A percentile compares a stretch with the other conserved stretches of the same genome.
Evolutionary conservation across 2,329 filamentous ascomycete species (phyloP).

Genomic region (Pyricularia grisea): DNA sequence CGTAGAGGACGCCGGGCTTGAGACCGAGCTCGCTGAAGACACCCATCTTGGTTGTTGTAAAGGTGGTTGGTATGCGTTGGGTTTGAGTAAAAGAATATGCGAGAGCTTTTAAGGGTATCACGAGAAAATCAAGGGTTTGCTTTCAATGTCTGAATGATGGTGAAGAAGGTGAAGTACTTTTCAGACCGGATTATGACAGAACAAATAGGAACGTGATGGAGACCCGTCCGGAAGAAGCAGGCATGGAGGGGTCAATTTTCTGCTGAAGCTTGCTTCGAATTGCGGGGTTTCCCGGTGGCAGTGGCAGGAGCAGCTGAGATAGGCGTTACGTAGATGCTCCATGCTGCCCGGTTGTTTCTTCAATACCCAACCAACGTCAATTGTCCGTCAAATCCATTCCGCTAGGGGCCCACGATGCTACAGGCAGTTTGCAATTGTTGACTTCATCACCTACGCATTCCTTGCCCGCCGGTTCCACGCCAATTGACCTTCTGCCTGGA

Average conservation of each 20-base stretch:
- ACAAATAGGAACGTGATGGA: not conserved
- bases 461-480: not conserved
- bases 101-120: not conserved
- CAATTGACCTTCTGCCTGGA: not conserved
- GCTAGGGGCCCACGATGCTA: not conserved
- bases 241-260: not conserved
- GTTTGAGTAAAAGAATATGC: not conserved
- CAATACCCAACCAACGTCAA: not conserved
- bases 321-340: not conserved
- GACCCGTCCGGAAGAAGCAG: not conserved
- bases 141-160: not conserved
- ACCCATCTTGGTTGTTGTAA: constrained; percentile 16
- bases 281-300: not conserved
- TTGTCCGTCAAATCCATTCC: not conserved
- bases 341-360: not conserved
- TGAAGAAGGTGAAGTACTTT: not conserved
- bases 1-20: constrained; percentile 45
- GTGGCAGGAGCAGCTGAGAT: not conserved
- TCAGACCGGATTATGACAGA: not conserved
- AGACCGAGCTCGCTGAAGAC: constrained; percentile 32
- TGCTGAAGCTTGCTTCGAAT: constrained; percentile 1
- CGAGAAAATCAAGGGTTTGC: not conserved
- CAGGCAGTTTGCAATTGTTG: not conserved
- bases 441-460: not conserved
- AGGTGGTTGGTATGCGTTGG: not conserved